These are phyloP conservation scores for Wickerhamomyces queroliae DNA, from an alignment of 805 yeast genomes.

Conservation along the genomic window DNA sequence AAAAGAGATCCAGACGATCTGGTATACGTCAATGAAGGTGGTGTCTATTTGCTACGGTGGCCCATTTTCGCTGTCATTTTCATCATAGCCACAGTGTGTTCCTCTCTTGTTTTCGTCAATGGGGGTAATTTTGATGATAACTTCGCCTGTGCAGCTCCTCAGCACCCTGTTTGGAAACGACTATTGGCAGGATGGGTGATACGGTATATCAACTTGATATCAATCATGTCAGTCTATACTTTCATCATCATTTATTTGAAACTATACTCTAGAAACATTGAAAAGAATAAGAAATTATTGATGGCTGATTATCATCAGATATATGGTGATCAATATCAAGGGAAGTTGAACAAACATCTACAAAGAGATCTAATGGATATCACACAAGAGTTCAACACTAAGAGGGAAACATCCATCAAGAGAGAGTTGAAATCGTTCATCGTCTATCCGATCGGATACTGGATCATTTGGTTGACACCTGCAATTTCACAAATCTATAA, in stretches of 20 bases:
- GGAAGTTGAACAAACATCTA: slow-evolving; percentile 4
- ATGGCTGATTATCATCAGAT: neutral
- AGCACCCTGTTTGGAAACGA: slow-evolving; percentile 15
- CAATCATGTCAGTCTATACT: slow-evolving; percentile 12
- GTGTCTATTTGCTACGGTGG: slow-evolving; percentile 11
- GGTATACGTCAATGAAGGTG: slow-evolving; percentile 16
- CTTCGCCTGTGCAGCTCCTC: slow-evolving; percentile 13
- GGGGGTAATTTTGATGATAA: slow-evolving; percentile 7
- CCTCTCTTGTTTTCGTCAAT: slow-evolving; percentile 12
- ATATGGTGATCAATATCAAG: too few relatives aligned
- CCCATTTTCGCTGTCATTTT: neutral
- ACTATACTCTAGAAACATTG: slow-evolving; percentile 6
- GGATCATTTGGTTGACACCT: slow-evolving; percentile 15
- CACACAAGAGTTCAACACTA: slow-evolving; percentile 4
- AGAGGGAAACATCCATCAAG: slow-evolving; percentile 8
- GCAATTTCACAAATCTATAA: slow-evolving; percentile 10
- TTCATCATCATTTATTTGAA: slow-evolving; percentile 12
- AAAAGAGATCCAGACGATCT: neutral
- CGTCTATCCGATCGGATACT: slow-evolving; percentile 18
- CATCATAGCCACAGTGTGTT: neutral
- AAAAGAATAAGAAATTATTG: slow-evolving; percentile 7
- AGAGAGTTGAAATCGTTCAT: slow-evolving; percentile 16
- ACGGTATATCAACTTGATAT: slow-evolving; percentile 11
- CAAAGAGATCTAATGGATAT: slow-evolving; percentile 17
- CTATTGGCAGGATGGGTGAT: slow-evolving; percentile 13